Base-by-base conservation (phyloP, 164 flowering plant species). In the Annona squamosa region DNA sequence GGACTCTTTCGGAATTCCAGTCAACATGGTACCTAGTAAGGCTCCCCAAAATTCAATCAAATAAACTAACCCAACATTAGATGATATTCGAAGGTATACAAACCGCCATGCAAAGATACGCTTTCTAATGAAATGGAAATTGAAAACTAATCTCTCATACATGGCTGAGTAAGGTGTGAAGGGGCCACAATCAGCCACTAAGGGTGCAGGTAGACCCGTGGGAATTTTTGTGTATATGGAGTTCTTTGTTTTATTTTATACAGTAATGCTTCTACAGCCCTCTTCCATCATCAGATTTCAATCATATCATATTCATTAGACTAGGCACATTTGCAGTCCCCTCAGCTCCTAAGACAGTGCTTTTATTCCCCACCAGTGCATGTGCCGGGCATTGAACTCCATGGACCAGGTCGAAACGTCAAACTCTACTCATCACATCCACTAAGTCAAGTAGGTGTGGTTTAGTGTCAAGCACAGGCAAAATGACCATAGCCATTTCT, bases 11-110 rank as follows among this genome's bases (percentile, higher is more conserved):
- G 97, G 99, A 76, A 86, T 91, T 84, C 92, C 99, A 42, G 77
- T 92, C 82, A 82, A 82, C 85, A 92, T 93, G 98, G 90, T 90
- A 5, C 99, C 98, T 3, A 88, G 98, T 96, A 91, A 81, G 37
- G 96, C 77, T 63, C 69, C 67, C 19, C 16, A 65, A 16, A 42
- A 43, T 42, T 42, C 6, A 46, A 42, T 41, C 41, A 0, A 66
- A 64, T 12, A 42, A 2, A 16, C 68, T 37, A 37, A 42, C 4
- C 1, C 2, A 41, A 3, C 68, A 66, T 37, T 2, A 17, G 5
- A 10, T 5, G 18, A n/a, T 63, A 63, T 63, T 17, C 37, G 9
- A 16, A 52, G 13, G 13, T 10, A 52, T 1, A 52, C 59, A 10
- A 4, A 52, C 59, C 9, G 0, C 2, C 59, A 52, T 3, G 3